Evolutionary conservation across 2,329 filamentous ascomycete species (phyloP).

Genomic region (Aspergillus thermomutatus): DNA sequence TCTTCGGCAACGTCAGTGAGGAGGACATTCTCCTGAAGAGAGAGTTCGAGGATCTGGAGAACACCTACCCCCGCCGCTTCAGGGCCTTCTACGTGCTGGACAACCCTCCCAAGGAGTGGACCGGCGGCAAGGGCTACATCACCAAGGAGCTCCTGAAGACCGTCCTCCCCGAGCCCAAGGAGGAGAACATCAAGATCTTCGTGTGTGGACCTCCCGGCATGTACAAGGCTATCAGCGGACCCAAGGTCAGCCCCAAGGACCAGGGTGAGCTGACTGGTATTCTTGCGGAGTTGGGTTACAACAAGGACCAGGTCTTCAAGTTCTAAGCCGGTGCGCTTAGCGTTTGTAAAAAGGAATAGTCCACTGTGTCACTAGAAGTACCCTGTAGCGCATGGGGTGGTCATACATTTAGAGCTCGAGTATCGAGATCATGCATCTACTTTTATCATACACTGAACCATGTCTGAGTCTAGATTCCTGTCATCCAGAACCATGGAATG

Average conservation of each 20-base stretch:
- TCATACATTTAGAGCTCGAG: not conserved
- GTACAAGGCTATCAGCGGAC: slow-evolving; percentile 89
- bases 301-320: slow-evolving; percentile 92
- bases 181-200: slow-evolving; percentile 91
- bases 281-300: slow-evolving; percentile 80
- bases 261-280: slow-evolving; percentile 85
- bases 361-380: not conserved
- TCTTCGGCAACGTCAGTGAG: slow-evolving; percentile 87
- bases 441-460: not conserved
- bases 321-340: slow-evolving; percentile 55
- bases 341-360: not conserved
- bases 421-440: not conserved
- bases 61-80: slow-evolving; percentile 93
- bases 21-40: slow-evolving; percentile 88
- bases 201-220: slow-evolving; percentile 89
- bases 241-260: slow-evolving; percentile 87
- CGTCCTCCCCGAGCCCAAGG: slow-evolving; percentile 87
- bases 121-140: slow-evolving; percentile 73
- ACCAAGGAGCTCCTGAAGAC: slow-evolving; percentile 92
- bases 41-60: slow-evolving; percentile 83
- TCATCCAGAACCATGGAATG: not conserved
- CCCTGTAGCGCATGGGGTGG: not conserved
- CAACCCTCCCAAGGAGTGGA: slow-evolving; percentile 75
- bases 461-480: too few relatives aligned
- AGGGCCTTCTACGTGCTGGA: slow-evolving; percentile 91